Conservation (phyloP, 805 yeast genomes). For the Pichia membranifaciens region DNA sequence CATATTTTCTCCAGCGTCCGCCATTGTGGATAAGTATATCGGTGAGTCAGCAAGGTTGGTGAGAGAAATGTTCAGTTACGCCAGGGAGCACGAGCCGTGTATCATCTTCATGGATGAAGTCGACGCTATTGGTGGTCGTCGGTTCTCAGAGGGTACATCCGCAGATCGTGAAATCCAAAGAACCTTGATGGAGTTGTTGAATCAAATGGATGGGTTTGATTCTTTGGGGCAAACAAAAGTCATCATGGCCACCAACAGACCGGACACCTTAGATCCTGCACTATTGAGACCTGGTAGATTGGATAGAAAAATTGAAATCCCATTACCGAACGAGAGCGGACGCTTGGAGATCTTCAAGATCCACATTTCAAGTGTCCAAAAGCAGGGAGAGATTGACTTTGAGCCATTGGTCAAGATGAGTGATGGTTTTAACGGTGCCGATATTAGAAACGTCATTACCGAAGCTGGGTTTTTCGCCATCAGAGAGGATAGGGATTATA, state of each 20-base stretch:
- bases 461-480: constrained; percentile 98
- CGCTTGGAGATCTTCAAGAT: constrained; percentile 91
- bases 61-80: constrained; percentile 97
- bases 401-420: constrained; percentile 98
- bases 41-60: constrained; percentile 96
- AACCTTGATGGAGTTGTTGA: constrained; percentile 91
- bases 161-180: constrained; percentile 99
- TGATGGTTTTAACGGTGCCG: constrained; percentile 99
- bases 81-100: constrained; percentile 96
- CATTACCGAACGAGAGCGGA: constrained; percentile 93
- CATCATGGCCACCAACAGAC: constrained; percentile 99
- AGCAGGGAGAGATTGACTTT: constrained; percentile 93
- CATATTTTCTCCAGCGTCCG: constrained; percentile 97
- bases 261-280: constrained; percentile 97
- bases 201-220: constrained; percentile 98
- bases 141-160: constrained; percentile 96
- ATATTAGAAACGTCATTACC: constrained; percentile 92
- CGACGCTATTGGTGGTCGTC: constrained; percentile 97
- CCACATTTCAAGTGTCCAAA: constrained; percentile 77
- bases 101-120: constrained; percentile 98
- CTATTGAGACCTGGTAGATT: constrained; percentile 94
- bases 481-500: constrained; percentile 94
- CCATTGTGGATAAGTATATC: constrained; percentile 94
- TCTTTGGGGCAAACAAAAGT: constrained; percentile 94
- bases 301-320: constrained; percentile 93